phyloP scores from a whole-genome alignment of 306 rosid species.

The Trifolium repens region DNA sequence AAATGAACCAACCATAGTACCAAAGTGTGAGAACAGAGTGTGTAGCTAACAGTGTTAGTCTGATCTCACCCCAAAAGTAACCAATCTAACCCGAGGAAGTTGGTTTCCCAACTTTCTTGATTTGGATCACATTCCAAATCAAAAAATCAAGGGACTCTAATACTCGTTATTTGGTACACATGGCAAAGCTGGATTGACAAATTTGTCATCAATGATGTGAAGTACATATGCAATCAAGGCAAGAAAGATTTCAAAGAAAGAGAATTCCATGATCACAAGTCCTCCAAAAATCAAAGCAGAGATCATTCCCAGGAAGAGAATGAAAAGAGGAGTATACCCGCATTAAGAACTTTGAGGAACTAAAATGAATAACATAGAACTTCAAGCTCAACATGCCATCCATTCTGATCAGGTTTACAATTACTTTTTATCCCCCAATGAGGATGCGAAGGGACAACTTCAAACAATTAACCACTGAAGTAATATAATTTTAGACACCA shows the following conservation, averaged over 20 bases:
- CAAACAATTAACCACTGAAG: no score
- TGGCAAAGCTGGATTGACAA: background rate
- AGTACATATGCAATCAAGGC: no score
- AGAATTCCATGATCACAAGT: no score
- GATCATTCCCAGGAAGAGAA: background rate
- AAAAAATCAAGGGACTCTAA: no score
- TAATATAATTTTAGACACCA: background rate
- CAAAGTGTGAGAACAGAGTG: background rate
- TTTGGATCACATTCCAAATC: no score
- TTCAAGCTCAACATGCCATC: background rate
- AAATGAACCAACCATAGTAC: background rate
- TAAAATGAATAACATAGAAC: background rate
- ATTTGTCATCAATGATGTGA: no score
- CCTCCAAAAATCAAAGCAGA: background rate
- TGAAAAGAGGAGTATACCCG: background rate
- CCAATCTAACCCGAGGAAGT: no score
- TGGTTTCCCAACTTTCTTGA: no score
- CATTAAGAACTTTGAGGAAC: background rate
- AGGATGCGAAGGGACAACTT: background rate
- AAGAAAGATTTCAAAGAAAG: no score
- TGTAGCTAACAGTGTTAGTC: no score
- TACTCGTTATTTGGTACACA: background rate
- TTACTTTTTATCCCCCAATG: background rate
- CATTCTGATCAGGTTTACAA: background rate
- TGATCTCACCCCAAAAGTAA: no score